Evolutionary conservation across 805 yeast species (phyloP), one percentile per base, ranked within the genome.

Genomic region (Candida morakotiae): DNA sequence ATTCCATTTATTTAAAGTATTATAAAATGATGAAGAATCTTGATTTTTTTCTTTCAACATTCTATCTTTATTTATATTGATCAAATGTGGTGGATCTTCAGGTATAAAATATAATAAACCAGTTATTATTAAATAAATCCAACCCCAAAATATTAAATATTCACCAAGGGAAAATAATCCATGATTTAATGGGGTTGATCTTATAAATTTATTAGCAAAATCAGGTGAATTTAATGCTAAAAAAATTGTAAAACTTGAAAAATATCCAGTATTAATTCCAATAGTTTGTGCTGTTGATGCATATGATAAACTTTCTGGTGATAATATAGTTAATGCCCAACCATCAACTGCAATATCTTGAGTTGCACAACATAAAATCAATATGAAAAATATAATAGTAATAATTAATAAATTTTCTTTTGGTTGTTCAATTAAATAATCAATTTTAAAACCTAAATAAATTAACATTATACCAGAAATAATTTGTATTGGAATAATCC

Each of bases 291-390:
- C 98, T 0, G 98, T 93, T 4, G 96, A 86, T 0, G 98, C 98
- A 64, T 79, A 93, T 13, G 94, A 81, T 43, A 93, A 68, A 10
- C 94, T 83, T 19, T 76, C 77, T 18, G 80, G 79, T 13, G 89
- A 79, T 36, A 93, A 67, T 27, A 91, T 79, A 1, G 96, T 93
- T 52, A 93, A 65, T 0, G 98, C 97, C 98, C 98, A 93, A 9
- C 98, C 98, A 63, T 93, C 98, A 16, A 93, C 98, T 0, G 98
- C 98, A 39, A 93, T 93, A 56, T 93, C 98, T 60, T 93, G 98
- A 0, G 98, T 91, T 1, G 98, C 97, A 64, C 97, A 89, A 42
- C 89, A 69, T 40, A 91, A 76, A 22, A 93, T 93, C 41, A 93
- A 65, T 16, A 78, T 46, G 50, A 89, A 85, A 60, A 93, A 93